Evolutionary conservation across 2,329 filamentous ascomycete species (phyloP), one percentile per base, ranked within the genome.

Genomic region (Nemania sp.): DNA sequence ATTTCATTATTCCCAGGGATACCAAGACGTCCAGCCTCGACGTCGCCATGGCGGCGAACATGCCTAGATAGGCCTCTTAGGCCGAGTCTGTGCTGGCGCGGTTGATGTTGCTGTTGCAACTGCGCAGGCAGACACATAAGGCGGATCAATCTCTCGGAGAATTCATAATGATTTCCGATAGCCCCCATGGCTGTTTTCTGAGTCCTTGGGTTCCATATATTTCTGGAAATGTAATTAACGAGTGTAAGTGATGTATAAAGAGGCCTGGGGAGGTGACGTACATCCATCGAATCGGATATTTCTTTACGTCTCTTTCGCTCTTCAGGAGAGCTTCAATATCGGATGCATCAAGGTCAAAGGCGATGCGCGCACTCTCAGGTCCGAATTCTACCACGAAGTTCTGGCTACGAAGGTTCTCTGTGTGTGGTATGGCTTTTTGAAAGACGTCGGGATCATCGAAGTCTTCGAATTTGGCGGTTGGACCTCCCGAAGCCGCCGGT

Each of bases 361-460:
- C 87, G 67, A 88, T 86, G 63, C 80, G 84, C 43, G 88, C 87
- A 47, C 82, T 77, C 1, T 85, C 78, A 52, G 84, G 83, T 11
- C 87, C 87, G 74, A 92, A 91, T 72, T 90, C 87, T n/a, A 92
- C 81, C 35, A 90, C 85, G 72, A 92, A 91, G 75, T 90, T 92
- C 38, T 73, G 78, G 22, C 85, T 86, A 0, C 75, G 65, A 1
- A 79, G 77, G 51, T 79, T 76, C 15, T 79, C 77, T 4, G 84
- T 82, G 47, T 81, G 76, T 0, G 75, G 54, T 65, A 85, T 78
- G 53, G 84, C 83, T 1, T 78, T 69, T 0, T 81, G 72, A 67
- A 88, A 88, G 49, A 84, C 82, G 0, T 75, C 73, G 3, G 79
- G 71, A 35, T 83, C 72, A 75, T 92, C 89, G 59, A 90, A 87